Base-by-base conservation (phyloP, 257 asterid species). In the Solanum medicagineum region DNA sequence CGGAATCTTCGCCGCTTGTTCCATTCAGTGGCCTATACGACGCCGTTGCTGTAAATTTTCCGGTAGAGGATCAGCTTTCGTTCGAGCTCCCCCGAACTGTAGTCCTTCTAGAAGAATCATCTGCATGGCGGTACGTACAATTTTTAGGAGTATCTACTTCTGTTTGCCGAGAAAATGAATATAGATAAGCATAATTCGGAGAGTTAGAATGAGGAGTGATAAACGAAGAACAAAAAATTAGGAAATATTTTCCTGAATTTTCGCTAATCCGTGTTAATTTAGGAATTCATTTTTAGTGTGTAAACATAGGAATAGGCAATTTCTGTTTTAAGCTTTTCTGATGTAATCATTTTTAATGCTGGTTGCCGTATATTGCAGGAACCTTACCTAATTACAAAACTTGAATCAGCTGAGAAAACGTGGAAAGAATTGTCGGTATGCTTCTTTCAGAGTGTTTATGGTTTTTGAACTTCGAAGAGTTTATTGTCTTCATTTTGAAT, bases 341-440 rank as follows among this genome's bases (percentile, higher is more conserved):
- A 26, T 84, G 19, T 79, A n/a, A 15, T 7, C 40, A 19, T 9
- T 54, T 40, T 57, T 60, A n/a, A 22, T 68, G 15, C 14, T 84
- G 17, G 26, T 85, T 26, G 84, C 29, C 83, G 87, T 85, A 55
- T 90, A 87, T 80, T 92, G 90, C 84, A 97, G 99, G 98, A 97
- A 87, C 98, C 98, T 44, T 92, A 95, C 88, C 74, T 97, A 62
- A 94, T 97, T 88, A 85, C 94, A 57, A 97, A 97, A 90, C 80
- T 97, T 91, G 99, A 95, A 85, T 97, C 98, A 29, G 97, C 98
- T 14, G 98, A 95, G 93, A 94, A 89, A 91, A 97, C 98, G 59
- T 97, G 98, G 98, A 94, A 91, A 85, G 98, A 97, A 63, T 88
- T 96, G 87, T 95, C 99, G 97, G 99, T 96, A 92, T 60, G 92